Evolutionary conservation across 805 yeast genomes (phyloP).

Genomic region (Danielia reshetovae): DNA sequence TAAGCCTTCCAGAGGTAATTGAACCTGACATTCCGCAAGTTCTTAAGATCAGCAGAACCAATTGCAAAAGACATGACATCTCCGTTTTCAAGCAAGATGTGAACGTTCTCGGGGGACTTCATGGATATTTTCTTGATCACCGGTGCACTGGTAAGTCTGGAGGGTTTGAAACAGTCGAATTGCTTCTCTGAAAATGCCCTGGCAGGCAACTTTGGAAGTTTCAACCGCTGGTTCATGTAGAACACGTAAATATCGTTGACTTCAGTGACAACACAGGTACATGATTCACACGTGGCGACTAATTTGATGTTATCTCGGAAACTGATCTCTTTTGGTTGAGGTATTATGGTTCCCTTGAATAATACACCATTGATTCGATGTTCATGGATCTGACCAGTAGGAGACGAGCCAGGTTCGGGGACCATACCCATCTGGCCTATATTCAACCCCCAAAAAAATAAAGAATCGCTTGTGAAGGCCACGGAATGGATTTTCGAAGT

Average conservation of each 20-base stretch:
- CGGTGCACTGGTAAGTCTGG: conserved; percentile 41
- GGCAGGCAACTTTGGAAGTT: conserved; percentile 39
- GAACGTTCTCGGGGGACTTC: conserved; percentile 40
- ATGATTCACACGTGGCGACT: conserved; percentile 61
- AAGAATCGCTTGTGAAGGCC: conserved; percentile 46
- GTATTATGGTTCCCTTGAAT: conserved; percentile 36
- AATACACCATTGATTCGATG: conserved; percentile 23
- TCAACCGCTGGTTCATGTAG: conserved; percentile 53
- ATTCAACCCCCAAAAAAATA: conserved; percentile 74
- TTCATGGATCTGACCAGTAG: conserved; percentile 14
- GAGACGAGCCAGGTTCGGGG: not conserved
- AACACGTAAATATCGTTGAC: conserved; percentile 62
- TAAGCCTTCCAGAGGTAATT: conserved; percentile 59
- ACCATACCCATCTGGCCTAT: conserved; percentile 73
- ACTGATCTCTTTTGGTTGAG: conserved; percentile 35
- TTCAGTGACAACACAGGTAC: conserved; percentile 61
- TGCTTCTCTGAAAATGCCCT: conserved; percentile 34
- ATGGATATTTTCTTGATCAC: conserved; percentile 29
- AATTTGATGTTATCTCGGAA: conserved; percentile 50
- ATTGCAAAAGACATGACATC: conserved; percentile 42
- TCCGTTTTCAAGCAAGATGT: conserved; percentile 57
- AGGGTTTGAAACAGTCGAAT: conserved; percentile 54
- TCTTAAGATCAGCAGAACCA: conserved; percentile 21
- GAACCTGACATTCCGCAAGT: conserved; percentile 42
- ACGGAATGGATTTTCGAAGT: conserved; percentile 71